These are phyloP conservation scores for Penicillium sumatraense DNA, from an alignment of 2,329 filamentous ascomycete genomes.

Conservation along the genomic window DNA sequence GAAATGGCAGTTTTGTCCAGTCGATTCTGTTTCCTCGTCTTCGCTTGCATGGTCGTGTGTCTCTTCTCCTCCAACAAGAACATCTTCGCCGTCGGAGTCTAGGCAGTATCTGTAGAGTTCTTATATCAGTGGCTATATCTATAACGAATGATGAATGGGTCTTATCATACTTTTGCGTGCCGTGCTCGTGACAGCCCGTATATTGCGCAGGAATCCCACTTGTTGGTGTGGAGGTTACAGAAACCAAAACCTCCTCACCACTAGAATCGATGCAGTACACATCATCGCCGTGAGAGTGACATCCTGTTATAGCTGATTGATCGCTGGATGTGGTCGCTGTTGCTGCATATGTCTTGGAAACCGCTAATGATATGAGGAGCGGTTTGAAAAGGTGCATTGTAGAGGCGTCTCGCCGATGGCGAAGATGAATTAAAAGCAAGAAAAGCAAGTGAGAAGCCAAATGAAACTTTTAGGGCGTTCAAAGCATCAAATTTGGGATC, in stretches of 20 bases:
- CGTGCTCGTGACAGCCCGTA: conserved; percentile 69
- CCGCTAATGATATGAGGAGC: conserved; percentile 16
- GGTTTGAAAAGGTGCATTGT: conserved; percentile 13
- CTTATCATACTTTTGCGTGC: conserved; percentile 54
- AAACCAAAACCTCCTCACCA: conserved; percentile 44
- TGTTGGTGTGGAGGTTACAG: conserved; percentile 56
- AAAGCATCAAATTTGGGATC: background rate
- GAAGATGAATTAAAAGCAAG: background rate
- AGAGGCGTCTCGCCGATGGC: too few species aligned
- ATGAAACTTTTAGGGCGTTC: background rate
- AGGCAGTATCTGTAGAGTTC: conserved; percentile 62
- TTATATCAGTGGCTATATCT: background rate
- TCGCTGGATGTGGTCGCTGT: conserved; percentile 36
- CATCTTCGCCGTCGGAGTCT: conserved; percentile 63
- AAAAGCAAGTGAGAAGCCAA: background rate
- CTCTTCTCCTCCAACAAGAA: conserved; percentile 54
- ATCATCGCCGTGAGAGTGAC: conserved; percentile 52
- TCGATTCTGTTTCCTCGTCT: background rate
- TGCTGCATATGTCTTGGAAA: conserved; percentile 25
- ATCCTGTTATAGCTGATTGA: conserved; percentile 57
- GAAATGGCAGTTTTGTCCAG: conserved; percentile 67
- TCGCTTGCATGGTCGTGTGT: conserved; percentile 32
- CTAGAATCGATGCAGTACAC: conserved; percentile 41
- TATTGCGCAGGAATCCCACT: conserved; percentile 63
- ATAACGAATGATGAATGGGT: background rate